Percentiles rank a stretch among this genome's conserved stretches.
Conservation (phyloP, 129 eudicot species). For the Flaveria robusta region DNA sequence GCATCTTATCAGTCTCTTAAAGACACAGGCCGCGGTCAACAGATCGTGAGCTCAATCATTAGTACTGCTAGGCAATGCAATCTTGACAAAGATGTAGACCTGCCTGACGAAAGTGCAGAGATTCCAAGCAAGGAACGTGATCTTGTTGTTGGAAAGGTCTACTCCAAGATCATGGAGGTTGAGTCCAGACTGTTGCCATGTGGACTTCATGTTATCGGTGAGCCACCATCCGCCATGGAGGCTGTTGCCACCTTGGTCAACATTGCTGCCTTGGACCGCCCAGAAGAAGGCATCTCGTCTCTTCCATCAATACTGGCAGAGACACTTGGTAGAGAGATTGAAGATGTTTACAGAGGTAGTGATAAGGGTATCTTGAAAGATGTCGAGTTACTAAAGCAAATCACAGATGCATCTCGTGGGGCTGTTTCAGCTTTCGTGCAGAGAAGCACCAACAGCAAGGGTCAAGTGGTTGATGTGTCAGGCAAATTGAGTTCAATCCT, state of each 20-base stretch:
- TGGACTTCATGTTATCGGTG: slow-evolving; percentile 98
- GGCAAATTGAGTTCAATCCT: slow-evolving; percentile 65
- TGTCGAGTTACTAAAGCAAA: slow-evolving; percentile 79
- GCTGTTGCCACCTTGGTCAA: slow-evolving; percentile 97
- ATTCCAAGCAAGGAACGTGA: slow-evolving; percentile 77
- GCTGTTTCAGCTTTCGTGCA: slow-evolving; percentile 82
- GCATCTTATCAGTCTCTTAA: slow-evolving; percentile 94
- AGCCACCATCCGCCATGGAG: slow-evolving; percentile 98
- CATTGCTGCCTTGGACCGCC: slow-evolving; percentile 97
- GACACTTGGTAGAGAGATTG: slow-evolving; percentile 84
- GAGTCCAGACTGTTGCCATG: slow-evolving; percentile 93
- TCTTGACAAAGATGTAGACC: slow-evolving; percentile 97
- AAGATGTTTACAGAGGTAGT: slow-evolving; percentile 87
- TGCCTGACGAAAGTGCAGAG: slow-evolving; percentile 85
- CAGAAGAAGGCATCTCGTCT: slow-evolving; percentile 76
- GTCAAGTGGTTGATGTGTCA: slow-evolving; percentile 81
- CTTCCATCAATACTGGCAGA: slow-evolving; percentile 89
- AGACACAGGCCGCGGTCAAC: slow-evolving; percentile 95
- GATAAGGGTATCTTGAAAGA: slow-evolving; percentile 92
- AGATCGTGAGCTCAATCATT: slow-evolving; percentile 87
- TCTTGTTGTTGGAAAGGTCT: slow-evolving; percentile 90
- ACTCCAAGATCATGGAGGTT: slow-evolving; percentile 97
- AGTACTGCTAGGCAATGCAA: slow-evolving; percentile 97
- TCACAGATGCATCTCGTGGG: slow-evolving; percentile 90
- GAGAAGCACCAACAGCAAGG: slow-evolving; percentile 72